These are phyloP conservation scores for Ceratobasidium sp. DNA, from an alignment of 1,284 basidiomycete genomes.

Conservation along the genomic window DNA sequence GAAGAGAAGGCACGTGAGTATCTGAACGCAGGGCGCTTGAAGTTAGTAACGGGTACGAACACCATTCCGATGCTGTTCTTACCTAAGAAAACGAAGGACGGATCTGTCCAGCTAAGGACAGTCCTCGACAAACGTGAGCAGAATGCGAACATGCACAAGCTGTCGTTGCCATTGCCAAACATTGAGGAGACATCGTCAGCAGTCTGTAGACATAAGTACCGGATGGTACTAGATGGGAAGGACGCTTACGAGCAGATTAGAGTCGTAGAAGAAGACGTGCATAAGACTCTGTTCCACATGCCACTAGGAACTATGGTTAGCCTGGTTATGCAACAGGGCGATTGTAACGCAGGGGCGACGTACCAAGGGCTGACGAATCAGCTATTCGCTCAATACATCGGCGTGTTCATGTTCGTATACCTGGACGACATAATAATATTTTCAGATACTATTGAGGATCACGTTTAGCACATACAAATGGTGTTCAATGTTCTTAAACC, in stretches of 20 bases:
- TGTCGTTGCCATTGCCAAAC: constrained; percentile 54
- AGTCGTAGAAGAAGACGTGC: constrained; percentile 51
- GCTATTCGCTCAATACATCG: constrained; percentile 49
- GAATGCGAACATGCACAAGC: constrained; percentile 55
- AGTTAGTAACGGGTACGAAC: constrained; percentile 49
- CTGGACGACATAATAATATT: constrained; percentile 55
- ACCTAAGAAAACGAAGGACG: constrained; percentile 50
- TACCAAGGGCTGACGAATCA: constrained; percentile 55
- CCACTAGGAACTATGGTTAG: constrained; percentile 57
- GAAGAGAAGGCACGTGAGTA: background rate
- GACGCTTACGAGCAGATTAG: constrained; percentile 56
- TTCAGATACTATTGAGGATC: constrained; percentile 41
- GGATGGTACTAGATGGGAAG: constrained; percentile 50
- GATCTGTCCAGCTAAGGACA: constrained; percentile 49
- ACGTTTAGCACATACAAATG: constrained; percentile 29
- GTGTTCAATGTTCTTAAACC: constrained; percentile 35
- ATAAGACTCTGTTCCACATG: constrained; percentile 49
- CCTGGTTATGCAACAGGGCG: constrained; percentile 55
- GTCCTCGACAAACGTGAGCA: constrained; percentile 53
- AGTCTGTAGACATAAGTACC: constrained; percentile 49
- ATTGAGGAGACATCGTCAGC: constrained; percentile 53
- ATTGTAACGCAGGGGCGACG: constrained; percentile 55
- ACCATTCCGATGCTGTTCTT: constrained; percentile 56
- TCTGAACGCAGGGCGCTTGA: constrained; percentile 54
- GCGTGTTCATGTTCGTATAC: constrained; percentile 52